Conservation (phyloP, 2,329 filamentous ascomycete genomes). For the Aquanectria penicillioides region DNA sequence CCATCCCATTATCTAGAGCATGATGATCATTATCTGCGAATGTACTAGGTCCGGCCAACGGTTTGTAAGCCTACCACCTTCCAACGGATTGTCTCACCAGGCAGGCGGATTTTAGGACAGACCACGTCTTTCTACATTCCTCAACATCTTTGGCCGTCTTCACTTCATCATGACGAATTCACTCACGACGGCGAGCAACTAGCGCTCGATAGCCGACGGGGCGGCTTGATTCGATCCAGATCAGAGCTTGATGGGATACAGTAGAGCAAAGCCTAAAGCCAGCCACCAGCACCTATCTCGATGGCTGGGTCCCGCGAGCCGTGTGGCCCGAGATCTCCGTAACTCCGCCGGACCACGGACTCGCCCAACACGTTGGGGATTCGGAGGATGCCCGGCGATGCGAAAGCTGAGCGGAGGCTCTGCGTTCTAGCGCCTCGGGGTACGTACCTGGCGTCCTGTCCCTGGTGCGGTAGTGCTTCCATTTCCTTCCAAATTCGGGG, state of each 20-base stretch:
- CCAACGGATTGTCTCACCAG: neutral
- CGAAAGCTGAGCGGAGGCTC: too few relatives aligned
- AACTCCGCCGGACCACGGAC: slow-evolving; percentile 21
- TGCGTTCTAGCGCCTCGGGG: neutral
- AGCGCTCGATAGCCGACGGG: slow-evolving; percentile 11
- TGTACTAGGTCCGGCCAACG: neutral
- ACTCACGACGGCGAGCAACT: neutral
- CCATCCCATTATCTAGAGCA: neutral
- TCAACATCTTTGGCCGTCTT: neutral
- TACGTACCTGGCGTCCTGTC: slow-evolving; percentile 12
- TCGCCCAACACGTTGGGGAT: slow-evolving; percentile 38
- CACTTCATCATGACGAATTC: too few relatives aligned
- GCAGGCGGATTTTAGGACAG: too few relatives aligned
- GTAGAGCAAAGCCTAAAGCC: neutral
- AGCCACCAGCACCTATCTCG: slow-evolving; percentile 1
- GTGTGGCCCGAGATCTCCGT: slow-evolving; percentile 13
- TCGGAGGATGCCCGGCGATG: slow-evolving; percentile 36
- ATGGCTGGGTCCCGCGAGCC: too few relatives aligned
- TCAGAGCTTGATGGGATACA: too few relatives aligned
- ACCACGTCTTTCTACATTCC: too few relatives aligned
- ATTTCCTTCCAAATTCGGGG: slow-evolving; percentile 11
- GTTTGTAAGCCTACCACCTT: neutral
- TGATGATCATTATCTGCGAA: neutral
- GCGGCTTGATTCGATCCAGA: neutral
- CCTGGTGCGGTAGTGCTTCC: too few relatives aligned